These are phyloP conservation scores for Pneumocystis wakefieldiae DNA, from an alignment of 1,139 yeast genomes.

Conservation along the genomic window DNA sequence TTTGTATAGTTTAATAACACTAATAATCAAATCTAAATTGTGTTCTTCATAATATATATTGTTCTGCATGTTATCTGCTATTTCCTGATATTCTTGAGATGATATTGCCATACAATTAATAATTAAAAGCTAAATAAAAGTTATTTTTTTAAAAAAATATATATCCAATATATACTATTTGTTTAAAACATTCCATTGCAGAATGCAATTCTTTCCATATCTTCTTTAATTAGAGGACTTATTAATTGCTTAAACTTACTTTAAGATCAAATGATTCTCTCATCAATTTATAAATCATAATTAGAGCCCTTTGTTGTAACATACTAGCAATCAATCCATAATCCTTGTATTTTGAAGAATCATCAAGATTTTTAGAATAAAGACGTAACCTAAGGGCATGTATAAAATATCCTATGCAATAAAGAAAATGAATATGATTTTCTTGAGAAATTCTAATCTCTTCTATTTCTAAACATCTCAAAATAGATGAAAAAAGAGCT, in stretches of 20 bases:
- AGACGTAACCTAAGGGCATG: conserved; percentile 26
- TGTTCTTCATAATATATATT: conserved; percentile 51
- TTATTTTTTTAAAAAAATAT: conserved; percentile 6
- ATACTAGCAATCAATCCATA: conserved; percentile 55
- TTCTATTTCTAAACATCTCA: conserved; percentile 38
- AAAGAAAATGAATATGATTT: conserved; percentile 38
- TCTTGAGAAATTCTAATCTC: conserved; percentile 22
- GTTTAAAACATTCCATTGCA: conserved; percentile 53
- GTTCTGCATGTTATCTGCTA: conserved; percentile 37
- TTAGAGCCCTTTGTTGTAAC: conserved; percentile 49
- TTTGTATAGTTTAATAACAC: conserved; percentile 50
- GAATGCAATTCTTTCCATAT: conserved; percentile 53
- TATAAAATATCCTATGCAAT: conserved; percentile 59
- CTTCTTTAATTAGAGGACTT: neutral
- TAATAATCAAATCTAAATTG: conserved; percentile 43
- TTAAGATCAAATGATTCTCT: conserved; percentile 35
- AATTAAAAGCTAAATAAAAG: conserved; percentile 28
- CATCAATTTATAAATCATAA: conserved; percentile 43
- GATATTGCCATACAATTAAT: conserved; percentile 30
- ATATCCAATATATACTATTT: conserved; percentile 30
- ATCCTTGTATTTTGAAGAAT: conserved; percentile 23
- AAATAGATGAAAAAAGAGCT: conserved; percentile 37
- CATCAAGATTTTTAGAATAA: conserved; percentile 16
- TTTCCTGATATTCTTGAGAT: conserved; percentile 30
- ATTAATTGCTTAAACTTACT: conserved; percentile 17